phyloP scores from a whole-genome alignment of 495 filamentous ascomycete species.

The Penicillium malachiteum region DNA sequence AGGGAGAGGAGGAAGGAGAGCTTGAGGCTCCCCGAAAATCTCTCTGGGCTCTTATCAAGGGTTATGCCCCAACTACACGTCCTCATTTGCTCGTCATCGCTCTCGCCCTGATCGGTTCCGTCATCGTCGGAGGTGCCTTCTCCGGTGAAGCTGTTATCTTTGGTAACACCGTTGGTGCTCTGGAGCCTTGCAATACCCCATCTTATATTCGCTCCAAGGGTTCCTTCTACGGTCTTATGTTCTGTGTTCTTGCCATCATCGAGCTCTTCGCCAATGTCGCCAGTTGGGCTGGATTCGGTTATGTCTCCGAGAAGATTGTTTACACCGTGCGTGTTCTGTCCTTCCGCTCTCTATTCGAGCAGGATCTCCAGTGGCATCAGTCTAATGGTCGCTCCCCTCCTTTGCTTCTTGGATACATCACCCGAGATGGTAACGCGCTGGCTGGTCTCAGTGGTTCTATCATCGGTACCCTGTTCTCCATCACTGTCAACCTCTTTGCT shows the following conservation, averaged over 20 bases:
- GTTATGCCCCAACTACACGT: slow-evolving; percentile 32
- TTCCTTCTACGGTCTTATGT: slow-evolving; percentile 53
- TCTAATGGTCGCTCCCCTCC: slow-evolving; percentile 48
- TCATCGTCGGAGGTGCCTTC: slow-evolving; percentile 47
- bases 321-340: slow-evolving; percentile 49
- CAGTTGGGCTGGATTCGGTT: slow-evolving; percentile 50
- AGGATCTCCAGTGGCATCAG: slow-evolving; percentile 55
- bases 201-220: slow-evolving; percentile 37
- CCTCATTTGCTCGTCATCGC: slow-evolving; percentile 40
- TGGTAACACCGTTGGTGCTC: slow-evolving; percentile 47
- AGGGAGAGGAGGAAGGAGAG: slow-evolving; percentile 25
- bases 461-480: slow-evolving; percentile 48
- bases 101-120: slow-evolving; percentile 38
- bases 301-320: slow-evolving; percentile 53
- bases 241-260: slow-evolving; percentile 54
- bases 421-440: slow-evolving; percentile 48
- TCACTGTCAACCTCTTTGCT: slow-evolving; percentile 42
- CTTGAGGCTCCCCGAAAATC: slow-evolving; percentile 31
- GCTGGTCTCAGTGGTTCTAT: slow-evolving; percentile 48
- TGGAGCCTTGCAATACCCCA: slow-evolving; percentile 44
- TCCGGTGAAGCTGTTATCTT: slow-evolving; percentile 55
- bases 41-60: slow-evolving; percentile 32
- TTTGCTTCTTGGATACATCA: slow-evolving; percentile 49
- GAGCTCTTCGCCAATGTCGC: slow-evolving; percentile 54
- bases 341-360: slow-evolving; percentile 51